phyloP scores from a whole-genome alignment of 2,329 filamentous ascomycete genomes.

The Sporothrix pallida region DNA sequence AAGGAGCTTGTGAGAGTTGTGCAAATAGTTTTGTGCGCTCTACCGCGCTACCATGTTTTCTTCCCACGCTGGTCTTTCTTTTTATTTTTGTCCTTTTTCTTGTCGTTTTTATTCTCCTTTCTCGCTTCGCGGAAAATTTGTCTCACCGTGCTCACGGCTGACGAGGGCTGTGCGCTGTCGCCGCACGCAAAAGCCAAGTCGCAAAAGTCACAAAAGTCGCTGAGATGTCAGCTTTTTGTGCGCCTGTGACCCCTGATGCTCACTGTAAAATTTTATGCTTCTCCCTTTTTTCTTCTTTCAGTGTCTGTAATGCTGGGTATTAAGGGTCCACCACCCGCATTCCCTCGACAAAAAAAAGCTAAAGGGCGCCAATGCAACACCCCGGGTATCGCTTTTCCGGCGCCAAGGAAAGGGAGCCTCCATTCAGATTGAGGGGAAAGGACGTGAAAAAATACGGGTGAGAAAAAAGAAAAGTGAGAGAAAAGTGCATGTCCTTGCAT shows the following conservation, averaged over 20 bases:
- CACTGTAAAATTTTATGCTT: neutral
- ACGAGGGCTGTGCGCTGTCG: no score
- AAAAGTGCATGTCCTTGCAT: neutral
- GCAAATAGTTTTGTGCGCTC: neutral
- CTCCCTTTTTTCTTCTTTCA: neutral
- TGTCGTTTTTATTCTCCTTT: no score
- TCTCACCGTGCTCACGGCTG: neutral
- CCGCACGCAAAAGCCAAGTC: neutral
- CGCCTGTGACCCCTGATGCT: no score
- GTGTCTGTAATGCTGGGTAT: neutral
- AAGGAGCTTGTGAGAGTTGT: neutral
- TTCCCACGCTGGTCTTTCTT: no score
- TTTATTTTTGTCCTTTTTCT: no score
- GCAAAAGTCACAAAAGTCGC: no score
- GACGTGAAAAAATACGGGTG: no score
- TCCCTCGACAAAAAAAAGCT: no score
- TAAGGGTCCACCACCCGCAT: slow-evolving; percentile 4
- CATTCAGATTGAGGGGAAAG: slow-evolving; percentile 5
- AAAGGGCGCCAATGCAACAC: neutral
- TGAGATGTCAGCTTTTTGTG: neutral
- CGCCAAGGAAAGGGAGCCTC: neutral
- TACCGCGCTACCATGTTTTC: neutral
- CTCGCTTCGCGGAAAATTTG: neutral
- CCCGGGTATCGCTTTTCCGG: slow-evolving; percentile 28
- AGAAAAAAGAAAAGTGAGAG: neutral